Evolutionary conservation across 2,329 filamentous ascomycete species (phyloP).

Genomic region (Lecanicillium sp.): DNA sequence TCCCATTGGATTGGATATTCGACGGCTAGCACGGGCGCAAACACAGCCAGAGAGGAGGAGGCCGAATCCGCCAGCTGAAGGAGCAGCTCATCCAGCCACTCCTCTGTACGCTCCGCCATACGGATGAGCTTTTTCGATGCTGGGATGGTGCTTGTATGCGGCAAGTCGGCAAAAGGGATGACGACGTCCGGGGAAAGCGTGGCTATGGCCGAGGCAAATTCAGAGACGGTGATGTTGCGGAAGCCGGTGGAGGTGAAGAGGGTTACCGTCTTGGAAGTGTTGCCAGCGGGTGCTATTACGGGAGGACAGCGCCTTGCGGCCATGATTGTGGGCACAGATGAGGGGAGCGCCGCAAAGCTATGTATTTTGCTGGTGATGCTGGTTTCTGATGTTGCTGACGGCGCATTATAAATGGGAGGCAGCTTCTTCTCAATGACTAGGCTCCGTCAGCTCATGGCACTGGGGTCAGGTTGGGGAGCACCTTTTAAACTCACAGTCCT

Average conservation of each 20-base stretch:
- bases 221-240: constrained; percentile 55
- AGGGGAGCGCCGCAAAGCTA: constrained; percentile 65
- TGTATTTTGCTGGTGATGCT: constrained; percentile 52
- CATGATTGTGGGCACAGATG: constrained; percentile 59
- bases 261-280: constrained; percentile 62
- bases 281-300: constrained; percentile 61
- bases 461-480: too few species aligned
- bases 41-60: constrained; percentile 31
- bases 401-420: constrained; percentile 40
- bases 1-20: constrained; percentile 66
- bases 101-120: constrained; percentile 79
- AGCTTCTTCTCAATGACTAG: constrained; percentile 46
- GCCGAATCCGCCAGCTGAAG: constrained; percentile 19
- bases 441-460: too few species aligned
- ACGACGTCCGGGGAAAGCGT: constrained; percentile 72
- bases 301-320: constrained; percentile 71
- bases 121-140: constrained; percentile 67
- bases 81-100: constrained; percentile 68
- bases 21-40: constrained; percentile 66
- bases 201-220: constrained; percentile 59
- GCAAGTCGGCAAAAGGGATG: constrained; percentile 68
- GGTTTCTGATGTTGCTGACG: constrained; percentile 13
- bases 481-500: constrained; percentile 71
- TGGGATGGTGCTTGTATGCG: constrained; percentile 37
- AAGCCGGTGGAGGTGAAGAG: constrained; percentile 86